Percentiles rank a stretch among this genome's conserved stretches.
phyloP scores from a whole-genome alignment of 352 stramenopile genomes.

The Lagenidium sp. region DNA sequence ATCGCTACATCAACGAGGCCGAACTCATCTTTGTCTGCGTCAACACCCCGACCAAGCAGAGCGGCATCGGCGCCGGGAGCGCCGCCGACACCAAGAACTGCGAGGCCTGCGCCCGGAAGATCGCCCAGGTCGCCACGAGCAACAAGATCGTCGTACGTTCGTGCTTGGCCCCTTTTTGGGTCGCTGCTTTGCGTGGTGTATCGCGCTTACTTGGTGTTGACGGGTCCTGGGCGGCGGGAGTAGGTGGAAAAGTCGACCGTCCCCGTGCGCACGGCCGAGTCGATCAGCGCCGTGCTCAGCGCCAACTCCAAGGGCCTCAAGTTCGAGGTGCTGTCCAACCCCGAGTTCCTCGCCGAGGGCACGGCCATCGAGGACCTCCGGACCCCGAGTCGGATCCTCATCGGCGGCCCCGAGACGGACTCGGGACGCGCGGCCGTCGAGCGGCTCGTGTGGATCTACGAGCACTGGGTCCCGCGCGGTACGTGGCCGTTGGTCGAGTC shows the following conservation, averaged over 20 bases:
- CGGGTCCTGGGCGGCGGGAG: neutral
- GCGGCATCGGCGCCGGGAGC: constrained; percentile 94
- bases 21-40: constrained; percentile 99
- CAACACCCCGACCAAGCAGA: constrained; percentile 98
- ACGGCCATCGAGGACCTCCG: constrained; percentile 97
- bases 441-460: constrained; percentile 94
- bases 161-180: neutral
- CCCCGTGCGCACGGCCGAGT: constrained; percentile 97
- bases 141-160: constrained; percentile 95
- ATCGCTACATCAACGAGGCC: constrained; percentile 94
- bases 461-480: constrained; percentile 93
- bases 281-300: constrained; percentile 93
- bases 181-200: neutral
- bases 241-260: constrained; percentile 98
- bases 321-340: constrained; percentile 98
- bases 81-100: constrained; percentile 99
- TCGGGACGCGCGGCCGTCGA: constrained; percentile 86
- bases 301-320: constrained; percentile 91
- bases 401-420: constrained; percentile 93
- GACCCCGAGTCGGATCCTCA: constrained; percentile 94
- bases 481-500: too few relatives aligned
- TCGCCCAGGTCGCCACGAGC: constrained; percentile 90
- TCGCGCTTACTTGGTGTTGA: neutral
- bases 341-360: constrained; percentile 99
- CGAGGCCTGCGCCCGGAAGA: constrained; percentile 97